phyloP scores from a whole-genome alignment of 2,329 filamentous ascomycete genomes.

The Neonectria sp. region DNA sequence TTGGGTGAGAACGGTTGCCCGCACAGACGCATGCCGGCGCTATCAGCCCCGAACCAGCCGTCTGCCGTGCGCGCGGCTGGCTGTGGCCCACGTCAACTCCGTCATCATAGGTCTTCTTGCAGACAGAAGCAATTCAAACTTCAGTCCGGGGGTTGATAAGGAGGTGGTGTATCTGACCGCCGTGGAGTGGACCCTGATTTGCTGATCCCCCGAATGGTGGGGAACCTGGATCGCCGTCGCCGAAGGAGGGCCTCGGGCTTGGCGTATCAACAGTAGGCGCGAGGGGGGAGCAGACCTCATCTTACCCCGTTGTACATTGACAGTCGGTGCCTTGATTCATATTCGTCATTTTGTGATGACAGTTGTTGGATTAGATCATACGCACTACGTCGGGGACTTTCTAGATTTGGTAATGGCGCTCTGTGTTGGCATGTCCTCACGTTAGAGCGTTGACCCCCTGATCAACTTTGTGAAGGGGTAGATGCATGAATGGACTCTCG shows the following conservation, averaged over 20 bases:
- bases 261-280: not conserved
- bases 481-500: conserved; percentile 5
- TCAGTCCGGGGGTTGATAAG: not conserved
- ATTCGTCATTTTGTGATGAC: not conserved
- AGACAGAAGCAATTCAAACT: not conserved
- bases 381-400: not conserved
- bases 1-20: not conserved
- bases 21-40: not conserved
- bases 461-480: not conserved
- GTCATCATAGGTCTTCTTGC: not conserved
- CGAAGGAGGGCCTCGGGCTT: not conserved
- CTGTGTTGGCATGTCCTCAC: not conserved
- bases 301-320: not conserved
- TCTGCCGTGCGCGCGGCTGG: not conserved
- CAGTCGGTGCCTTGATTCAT: not conserved
- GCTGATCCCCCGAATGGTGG: not conserved
- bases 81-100: not conserved
- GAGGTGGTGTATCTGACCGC: conserved; percentile 1
- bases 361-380: not conserved
- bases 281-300: not conserved
- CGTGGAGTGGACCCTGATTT: not conserved
- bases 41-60: not conserved
- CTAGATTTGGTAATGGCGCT: not conserved
- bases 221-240: not conserved
- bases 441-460: not conserved